A percentile compares a stretch with the other conserved stretches of the same genome.
These are phyloP conservation scores for Artomyces pyxidatus DNA, from an alignment of 768 basidiomycete species.

Conservation along the genomic window DNA sequence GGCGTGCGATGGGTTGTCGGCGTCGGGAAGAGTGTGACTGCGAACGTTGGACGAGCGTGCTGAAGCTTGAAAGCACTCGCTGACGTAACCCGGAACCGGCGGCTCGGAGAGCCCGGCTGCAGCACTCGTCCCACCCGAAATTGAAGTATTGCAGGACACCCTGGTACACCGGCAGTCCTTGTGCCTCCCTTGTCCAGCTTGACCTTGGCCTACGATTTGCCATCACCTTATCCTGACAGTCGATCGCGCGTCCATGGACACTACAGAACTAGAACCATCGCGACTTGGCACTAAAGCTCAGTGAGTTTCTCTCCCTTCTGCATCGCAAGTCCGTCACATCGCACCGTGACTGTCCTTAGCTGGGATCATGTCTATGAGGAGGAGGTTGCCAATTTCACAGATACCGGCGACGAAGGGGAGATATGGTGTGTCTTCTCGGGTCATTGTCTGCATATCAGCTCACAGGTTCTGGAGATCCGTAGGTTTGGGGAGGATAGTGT, in stretches of 20 bases:
- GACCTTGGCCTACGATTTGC: no score
- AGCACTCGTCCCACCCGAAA: no score
- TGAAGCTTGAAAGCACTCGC: no score
- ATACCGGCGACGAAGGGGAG: slow-evolving; percentile 79
- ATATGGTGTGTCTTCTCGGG: slow-evolving; percentile 49
- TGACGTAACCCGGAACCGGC: no score
- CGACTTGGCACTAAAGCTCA: slow-evolving; percentile 68
- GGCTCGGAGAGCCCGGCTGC: no score
- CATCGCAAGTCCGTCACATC: background rate
- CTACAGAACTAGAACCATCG: background rate
- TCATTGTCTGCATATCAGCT: background rate
- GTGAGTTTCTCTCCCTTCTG: slow-evolving; percentile 34
- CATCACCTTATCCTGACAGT: background rate
- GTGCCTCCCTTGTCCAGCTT: no score
- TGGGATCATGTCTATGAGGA: slow-evolving; percentile 73
- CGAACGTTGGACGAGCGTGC: no score
- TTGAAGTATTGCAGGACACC: no score
- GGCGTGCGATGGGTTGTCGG: no score
- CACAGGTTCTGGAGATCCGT: background rate
- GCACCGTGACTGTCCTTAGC: slow-evolving; percentile 28
- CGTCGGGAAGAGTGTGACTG: no score
- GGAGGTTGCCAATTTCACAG: slow-evolving; percentile 66
- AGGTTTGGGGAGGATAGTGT: slow-evolving; percentile 79
- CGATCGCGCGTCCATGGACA: background rate
- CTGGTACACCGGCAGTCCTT: no score